These are phyloP conservation scores for Trichophyton equinum DNA, from an alignment of 2,329 filamentous ascomycete species.

Conservation along the genomic window DNA sequence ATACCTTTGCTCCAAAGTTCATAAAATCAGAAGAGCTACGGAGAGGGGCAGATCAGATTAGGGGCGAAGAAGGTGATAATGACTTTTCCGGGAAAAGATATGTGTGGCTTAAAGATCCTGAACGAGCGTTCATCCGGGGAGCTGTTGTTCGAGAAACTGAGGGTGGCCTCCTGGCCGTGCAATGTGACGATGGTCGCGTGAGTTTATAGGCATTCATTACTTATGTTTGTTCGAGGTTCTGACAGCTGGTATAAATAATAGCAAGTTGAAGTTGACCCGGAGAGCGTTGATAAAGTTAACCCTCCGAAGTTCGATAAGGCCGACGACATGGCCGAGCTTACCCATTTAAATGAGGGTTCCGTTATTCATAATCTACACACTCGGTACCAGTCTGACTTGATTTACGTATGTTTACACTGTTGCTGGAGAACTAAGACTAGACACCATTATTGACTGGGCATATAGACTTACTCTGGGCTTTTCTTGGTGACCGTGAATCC, in stretches of 20 bases:
- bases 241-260: constrained; percentile 1
- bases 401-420: constrained; percentile 48
- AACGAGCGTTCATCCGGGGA: constrained; percentile 79
- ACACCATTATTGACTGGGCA: not conserved
- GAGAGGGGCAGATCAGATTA: constrained; percentile 42
- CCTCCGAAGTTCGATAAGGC: constrained; percentile 99
- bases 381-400: constrained; percentile 88
- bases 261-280: constrained; percentile 58
- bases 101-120: constrained; percentile 86
- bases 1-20: constrained; percentile 90
- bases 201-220: not conserved
- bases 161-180: constrained; percentile 60
- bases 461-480: constrained; percentile 81
- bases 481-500: constrained; percentile 97
- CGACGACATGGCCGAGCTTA: constrained; percentile 97
- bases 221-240: not conserved
- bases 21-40: constrained; percentile 77
- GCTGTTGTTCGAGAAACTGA: constrained; percentile 76
- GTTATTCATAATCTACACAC: constrained; percentile 95
- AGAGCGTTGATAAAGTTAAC: constrained; percentile 96
- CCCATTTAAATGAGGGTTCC: constrained; percentile 92
- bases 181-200: constrained; percentile 86
- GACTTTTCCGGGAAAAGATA: constrained; percentile 98
- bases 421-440: not conserved
- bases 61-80: constrained; percentile 87